Evolutionary conservation across 768 basidiomycete genomes (phyloP).

Genomic region (Tylopilus cervinicoccineus): DNA sequence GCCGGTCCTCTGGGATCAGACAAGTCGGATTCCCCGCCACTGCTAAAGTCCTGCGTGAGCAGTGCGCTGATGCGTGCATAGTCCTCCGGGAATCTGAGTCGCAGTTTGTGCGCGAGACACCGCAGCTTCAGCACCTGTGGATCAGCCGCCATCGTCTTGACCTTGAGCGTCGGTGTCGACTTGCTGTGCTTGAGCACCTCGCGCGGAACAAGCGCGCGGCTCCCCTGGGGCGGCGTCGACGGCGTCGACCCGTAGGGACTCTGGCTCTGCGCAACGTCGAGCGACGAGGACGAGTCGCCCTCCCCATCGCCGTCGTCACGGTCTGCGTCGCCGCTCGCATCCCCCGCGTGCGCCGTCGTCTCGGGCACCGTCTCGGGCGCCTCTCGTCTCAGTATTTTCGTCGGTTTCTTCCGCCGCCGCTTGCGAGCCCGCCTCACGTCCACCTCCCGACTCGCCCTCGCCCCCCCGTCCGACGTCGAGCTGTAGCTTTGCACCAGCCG

Average conservation of each 20-base stretch:
- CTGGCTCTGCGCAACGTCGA: constrained; percentile 16
- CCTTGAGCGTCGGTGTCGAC: constrained; percentile 45
- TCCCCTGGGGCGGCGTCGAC: constrained; percentile 29
- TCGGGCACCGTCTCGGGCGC: constrained; percentile 20
- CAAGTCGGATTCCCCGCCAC: constrained; percentile 33
- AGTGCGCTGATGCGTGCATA: constrained; percentile 29
- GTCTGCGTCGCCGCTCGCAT: constrained; percentile 27
- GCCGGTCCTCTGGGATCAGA: constrained; percentile 34
- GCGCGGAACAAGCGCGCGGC: constrained; percentile 20
- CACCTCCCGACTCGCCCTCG: constrained; percentile 36
- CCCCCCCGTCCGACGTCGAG: constrained; percentile 34
- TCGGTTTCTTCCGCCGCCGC: constrained; percentile 36
- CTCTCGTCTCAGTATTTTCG: constrained; percentile 26
- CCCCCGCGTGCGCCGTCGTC: constrained; percentile 19
- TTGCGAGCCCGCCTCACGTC: constrained; percentile 38
- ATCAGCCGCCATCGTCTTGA: constrained; percentile 40
- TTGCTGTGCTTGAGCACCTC: constrained; percentile 37
- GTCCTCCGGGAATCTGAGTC: constrained; percentile 55
- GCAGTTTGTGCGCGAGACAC: constrained; percentile 52
- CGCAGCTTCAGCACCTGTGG: constrained; percentile 49
- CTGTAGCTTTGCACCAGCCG: constrained; percentile 27
- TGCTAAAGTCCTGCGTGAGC: constrained; percentile 34
- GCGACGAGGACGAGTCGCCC: constrained; percentile 29
- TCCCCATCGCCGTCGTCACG: constrained; percentile 16
- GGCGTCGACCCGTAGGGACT: constrained; percentile 24